These are phyloP conservation scores for Neurospora intermedia DNA, from an alignment of 495 filamentous ascomycete genomes.

Conservation along the genomic window DNA sequence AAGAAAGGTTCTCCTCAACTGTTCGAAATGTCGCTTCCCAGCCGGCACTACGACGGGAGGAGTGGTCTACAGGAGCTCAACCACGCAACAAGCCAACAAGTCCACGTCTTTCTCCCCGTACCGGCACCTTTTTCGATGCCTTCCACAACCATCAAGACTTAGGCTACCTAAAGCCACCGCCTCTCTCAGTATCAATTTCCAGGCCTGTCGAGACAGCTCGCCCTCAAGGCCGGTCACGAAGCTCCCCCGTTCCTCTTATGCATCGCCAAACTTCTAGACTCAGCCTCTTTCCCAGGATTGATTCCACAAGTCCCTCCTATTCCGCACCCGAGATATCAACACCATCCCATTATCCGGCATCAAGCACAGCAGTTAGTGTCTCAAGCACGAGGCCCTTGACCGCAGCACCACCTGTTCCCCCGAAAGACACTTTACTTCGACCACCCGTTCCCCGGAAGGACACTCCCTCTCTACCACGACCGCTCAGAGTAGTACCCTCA, in stretches of 20 bases:
- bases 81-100: background rate
- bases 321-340: background rate
- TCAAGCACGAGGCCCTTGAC: background rate
- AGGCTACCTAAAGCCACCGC: background rate
- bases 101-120: background rate
- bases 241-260: background rate
- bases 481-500: background rate
- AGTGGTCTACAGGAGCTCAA: background rate
- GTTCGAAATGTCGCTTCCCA: background rate
- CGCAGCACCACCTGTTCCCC: background rate
- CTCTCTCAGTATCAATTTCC: background rate
- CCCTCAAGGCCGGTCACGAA: background rate
- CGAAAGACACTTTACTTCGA: background rate
- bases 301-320: background rate
- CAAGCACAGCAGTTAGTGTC: background rate
- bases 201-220: background rate
- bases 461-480: background rate
- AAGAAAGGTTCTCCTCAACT: background rate
- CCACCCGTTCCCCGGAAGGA: background rate
- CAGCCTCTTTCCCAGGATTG: background rate
- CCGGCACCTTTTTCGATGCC: background rate
- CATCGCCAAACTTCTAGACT: background rate
- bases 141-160: background rate
- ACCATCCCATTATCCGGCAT: background rate
- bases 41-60: background rate